Evolutionary conservation across 345 rosid species (phyloP).

Genomic region (Eucalyptus pauciflora): DNA sequence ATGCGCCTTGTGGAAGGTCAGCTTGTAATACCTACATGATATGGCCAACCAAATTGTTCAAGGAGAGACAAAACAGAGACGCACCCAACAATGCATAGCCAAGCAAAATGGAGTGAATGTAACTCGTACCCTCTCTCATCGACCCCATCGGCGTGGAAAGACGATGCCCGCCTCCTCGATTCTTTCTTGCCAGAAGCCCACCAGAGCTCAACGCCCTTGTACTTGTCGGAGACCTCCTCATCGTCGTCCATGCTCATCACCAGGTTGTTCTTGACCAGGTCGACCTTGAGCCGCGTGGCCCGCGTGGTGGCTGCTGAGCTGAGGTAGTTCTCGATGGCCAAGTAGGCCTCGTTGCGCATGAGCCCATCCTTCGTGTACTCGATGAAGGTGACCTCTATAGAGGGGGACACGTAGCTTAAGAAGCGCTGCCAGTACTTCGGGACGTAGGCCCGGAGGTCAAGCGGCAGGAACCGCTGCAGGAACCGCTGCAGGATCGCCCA

Average conservation of each 20-base stretch:
- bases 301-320: background rate
- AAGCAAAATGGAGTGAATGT: background rate
- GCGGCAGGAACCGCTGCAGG: too few species aligned
- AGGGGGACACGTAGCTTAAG: too few species aligned
- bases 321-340: constrained; percentile 1
- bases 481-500: too few species aligned
- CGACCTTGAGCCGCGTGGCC: constrained; percentile 5
- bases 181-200: background rate
- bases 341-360: background rate
- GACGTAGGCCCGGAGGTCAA: too few species aligned
- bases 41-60: background rate
- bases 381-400: too few species aligned
- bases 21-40: background rate
- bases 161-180: background rate
- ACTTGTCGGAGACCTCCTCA: constrained; percentile 1
- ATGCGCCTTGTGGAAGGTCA: background rate
- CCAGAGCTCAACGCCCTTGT: background rate
- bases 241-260: constrained; percentile 2
- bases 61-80: background rate
- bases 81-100: background rate
- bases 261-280: background rate
- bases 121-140: background rate
- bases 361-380: background rate
- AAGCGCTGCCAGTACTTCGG: too few species aligned
- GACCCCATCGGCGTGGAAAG: background rate